A percentile compares a stretch with the other conserved stretches of the same genome.
These are phyloP conservation scores for Cavenderia fasciculata DNA, from an alignment of 78 protist species.

Conservation along the genomic window DNA sequence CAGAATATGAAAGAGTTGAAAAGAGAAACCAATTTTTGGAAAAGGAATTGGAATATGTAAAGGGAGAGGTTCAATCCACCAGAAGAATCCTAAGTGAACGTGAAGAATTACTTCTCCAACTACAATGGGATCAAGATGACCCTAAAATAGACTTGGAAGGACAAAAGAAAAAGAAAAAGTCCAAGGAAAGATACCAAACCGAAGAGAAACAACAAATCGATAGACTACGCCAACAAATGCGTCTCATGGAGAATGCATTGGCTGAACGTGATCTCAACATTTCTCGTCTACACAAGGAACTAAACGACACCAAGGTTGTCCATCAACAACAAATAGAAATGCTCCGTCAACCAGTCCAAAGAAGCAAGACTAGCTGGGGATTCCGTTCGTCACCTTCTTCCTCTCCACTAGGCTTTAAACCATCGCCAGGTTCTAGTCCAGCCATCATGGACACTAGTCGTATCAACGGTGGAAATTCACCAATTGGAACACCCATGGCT, in stretches of 20 bases:
- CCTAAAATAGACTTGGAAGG: constrained; percentile 14
- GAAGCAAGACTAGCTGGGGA: constrained; percentile 53
- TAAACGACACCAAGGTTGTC: background rate
- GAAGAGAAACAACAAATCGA: constrained; percentile 52
- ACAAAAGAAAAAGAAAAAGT: constrained; percentile 54
- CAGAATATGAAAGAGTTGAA: constrained; percentile 11
- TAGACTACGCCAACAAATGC: constrained; percentile 35
- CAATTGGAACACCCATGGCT: constrained; percentile 9
- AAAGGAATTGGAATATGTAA: constrained; percentile 48
- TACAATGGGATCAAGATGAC: constrained; percentile 72
- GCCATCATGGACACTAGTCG: background rate
- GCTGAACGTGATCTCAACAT: constrained; percentile 54
- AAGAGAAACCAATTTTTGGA: constrained; percentile 38
- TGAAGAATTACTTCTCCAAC: constrained; percentile 34
- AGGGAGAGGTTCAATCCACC: constrained; percentile 33
- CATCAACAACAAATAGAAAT: constrained; percentile 8
- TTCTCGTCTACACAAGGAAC: constrained; percentile 3
- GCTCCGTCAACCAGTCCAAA: constrained; percentile 12
- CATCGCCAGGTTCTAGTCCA: background rate
- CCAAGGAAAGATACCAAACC: constrained; percentile 25
- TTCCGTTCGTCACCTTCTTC: constrained; percentile 44
- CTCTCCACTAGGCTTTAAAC: constrained; percentile 3
- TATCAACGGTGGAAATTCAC: background rate
- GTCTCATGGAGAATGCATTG: constrained; percentile 65
- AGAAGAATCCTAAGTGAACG: constrained; percentile 35